Conservation (phyloP, 2,329 filamentous ascomycete species). For the Scolecobasidium constrictum region DNA sequence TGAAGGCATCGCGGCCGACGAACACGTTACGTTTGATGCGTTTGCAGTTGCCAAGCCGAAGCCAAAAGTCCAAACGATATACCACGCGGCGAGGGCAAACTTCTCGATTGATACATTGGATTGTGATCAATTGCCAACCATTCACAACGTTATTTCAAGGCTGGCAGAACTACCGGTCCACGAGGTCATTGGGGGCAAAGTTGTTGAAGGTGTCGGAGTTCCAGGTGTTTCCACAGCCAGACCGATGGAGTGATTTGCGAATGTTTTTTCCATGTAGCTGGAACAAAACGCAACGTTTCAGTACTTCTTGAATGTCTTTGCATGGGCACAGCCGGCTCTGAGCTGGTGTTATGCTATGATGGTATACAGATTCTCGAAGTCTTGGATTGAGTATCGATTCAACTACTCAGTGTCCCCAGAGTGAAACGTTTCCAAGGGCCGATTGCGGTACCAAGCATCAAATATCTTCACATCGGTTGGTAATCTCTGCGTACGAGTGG, state of each 20-base stretch:
- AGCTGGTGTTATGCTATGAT: too few species aligned
- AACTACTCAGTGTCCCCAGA: too few species aligned
- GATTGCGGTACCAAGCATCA: too few species aligned
- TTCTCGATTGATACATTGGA: conserved; percentile 39
- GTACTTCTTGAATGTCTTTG: too few species aligned
- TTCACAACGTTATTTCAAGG: conserved; percentile 45
- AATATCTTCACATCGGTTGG: too few species aligned
- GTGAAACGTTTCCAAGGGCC: too few species aligned
- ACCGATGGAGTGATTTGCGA: too few species aligned
- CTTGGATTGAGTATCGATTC: too few species aligned
- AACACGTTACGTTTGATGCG: conserved; percentile 39
- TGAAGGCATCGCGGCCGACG: conserved; percentile 37
- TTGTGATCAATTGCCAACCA: conserved; percentile 46
- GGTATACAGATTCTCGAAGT: too few species aligned
- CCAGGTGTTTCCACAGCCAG: conserved; percentile 28
- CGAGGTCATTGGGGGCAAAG: conserved; percentile 43
- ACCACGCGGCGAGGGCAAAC: conserved; percentile 29
- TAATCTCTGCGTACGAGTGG: conserved; percentile 1
- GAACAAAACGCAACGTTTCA: too few species aligned
- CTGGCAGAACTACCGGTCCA: conserved; percentile 47
- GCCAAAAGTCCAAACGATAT: conserved; percentile 23
- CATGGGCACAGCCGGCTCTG: too few species aligned
- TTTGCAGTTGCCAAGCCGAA: conserved; percentile 22
- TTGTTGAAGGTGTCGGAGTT: conserved; percentile 44
- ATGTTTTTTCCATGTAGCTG: too few species aligned